Base-by-base conservation (phyloP, 768 basidiomycete genomes). In the Tremella fuciformis region DNA sequence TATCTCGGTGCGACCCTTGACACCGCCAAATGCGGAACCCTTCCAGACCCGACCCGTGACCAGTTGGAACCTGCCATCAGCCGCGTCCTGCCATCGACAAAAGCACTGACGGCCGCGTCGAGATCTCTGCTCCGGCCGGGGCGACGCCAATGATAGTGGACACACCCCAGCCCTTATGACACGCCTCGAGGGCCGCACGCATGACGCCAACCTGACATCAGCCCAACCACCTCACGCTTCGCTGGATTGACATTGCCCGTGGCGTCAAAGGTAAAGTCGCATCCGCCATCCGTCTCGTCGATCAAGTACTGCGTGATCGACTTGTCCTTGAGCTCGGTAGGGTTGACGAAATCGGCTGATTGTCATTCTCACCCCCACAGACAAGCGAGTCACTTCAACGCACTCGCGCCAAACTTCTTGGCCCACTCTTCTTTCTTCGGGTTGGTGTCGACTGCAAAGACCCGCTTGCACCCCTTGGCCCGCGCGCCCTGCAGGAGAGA, bases 161-260 rank as follows among this genome's bases (percentile, higher is more conserved):
- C 42, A 97, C 87, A 67, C 96, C 96, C 96, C 96, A 99, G 13
- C 96, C 96, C 76, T 98, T 98, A 79, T 99, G 96, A 78, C 92
- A 97, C n/a, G 92, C 89, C 79, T 99, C 96, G 48, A 99, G 84
- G 22, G 96, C 96, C 50, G 86, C 81, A 60, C 93, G 85, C 93
- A 96, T 97, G 63, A 94, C 91, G 6, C 21, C 57, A 1, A 37
- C 29, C 29, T 34, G 29, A 4, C 4, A 34, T 34, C 29, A 34
- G 29, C 29, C 4, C 6, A 7, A 25, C 0, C 0, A 19, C 13
- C 29, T 19, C 22, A 16, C 24, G 21, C 3, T 21, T 56, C 62
- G 74, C 21, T 53, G 53, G 67, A 78, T 59, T 47, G 85, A 34
- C 84, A 74, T 96, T 97, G 19, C 96, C 96, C 9, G 96, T 99